Evolutionary conservation across 768 basidiomycete species (phyloP).

Genomic region (Mycena leptocephala): DNA sequence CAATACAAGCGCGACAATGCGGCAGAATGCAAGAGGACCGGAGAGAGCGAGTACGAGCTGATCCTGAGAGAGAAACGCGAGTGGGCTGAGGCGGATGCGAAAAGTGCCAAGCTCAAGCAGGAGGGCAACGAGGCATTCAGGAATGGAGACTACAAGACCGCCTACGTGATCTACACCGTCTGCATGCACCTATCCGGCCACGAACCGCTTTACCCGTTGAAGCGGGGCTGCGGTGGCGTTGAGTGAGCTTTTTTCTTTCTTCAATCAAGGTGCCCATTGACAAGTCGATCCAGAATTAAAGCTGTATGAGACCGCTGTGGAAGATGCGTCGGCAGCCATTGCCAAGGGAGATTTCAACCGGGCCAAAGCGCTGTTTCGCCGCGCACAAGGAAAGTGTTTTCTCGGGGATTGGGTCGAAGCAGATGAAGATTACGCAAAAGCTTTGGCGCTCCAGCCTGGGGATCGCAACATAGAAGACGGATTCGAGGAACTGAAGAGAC

Average conservation of each 20-base stretch:
- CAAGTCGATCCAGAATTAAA: slow-evolving; percentile 17
- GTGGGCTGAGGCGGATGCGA: slow-evolving; percentile 9
- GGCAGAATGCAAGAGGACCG: not conserved
- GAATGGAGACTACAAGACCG: slow-evolving; percentile 28
- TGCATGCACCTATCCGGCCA: slow-evolving; percentile 5
- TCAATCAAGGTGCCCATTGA: not conserved
- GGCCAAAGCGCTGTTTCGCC: slow-evolving; percentile 26
- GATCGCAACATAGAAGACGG: slow-evolving; percentile 11
- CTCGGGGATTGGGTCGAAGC: slow-evolving; percentile 21
- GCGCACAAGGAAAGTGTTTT: slow-evolving; percentile 13
- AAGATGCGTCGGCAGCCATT: slow-evolving; percentile 13
- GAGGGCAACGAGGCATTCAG: slow-evolving; percentile 29
- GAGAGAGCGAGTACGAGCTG: not conserved
- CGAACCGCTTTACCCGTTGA: slow-evolving; percentile 30
- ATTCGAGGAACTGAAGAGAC: slow-evolving; percentile 20
- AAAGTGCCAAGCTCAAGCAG: not conserved
- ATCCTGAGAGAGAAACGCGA: slow-evolving; percentile 14
- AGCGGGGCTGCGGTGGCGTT: slow-evolving; percentile 30
- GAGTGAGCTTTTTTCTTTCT: not conserved
- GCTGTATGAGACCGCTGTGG: slow-evolving; percentile 16
- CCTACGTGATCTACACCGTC: slow-evolving; percentile 24
- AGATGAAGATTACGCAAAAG: slow-evolving; percentile 19
- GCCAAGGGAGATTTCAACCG: slow-evolving; percentile 15
- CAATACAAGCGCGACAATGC: not conserved
- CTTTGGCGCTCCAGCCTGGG: slow-evolving; percentile 11